Percentiles rank a stretch among this genome's conserved stretches.
phyloP scores from a whole-genome alignment of 78 protist species.

The Emiliania huxleyi region DNA sequence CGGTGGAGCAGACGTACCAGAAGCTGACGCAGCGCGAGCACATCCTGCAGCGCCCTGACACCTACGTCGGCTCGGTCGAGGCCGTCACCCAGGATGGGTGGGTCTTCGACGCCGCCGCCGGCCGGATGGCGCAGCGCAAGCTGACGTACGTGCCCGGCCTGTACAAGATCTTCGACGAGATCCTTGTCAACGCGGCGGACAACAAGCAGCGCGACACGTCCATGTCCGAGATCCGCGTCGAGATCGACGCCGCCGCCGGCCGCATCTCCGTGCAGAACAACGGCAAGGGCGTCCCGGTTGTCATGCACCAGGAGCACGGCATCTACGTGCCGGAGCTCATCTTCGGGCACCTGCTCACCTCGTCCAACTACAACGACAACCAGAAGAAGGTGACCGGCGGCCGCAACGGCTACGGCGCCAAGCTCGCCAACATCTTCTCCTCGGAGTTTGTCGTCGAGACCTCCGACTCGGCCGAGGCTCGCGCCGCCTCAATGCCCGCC shows the following conservation, averaged over 20 bases:
- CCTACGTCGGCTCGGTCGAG: slow-evolving; percentile 90
- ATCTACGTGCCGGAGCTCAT: slow-evolving; percentile 93
- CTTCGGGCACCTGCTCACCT: slow-evolving; percentile 93
- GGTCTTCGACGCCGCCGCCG: slow-evolving; percentile 26
- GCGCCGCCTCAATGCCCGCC: too few species aligned
- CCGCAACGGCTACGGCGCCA: slow-evolving; percentile 98
- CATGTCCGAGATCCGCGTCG: slow-evolving; percentile 77
- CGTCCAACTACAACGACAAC: slow-evolving; percentile 75
- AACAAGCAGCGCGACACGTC: slow-evolving; percentile 88
- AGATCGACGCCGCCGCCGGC: slow-evolving; percentile 57
- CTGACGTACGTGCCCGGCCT: slow-evolving; percentile 92
- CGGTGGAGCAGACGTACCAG: slow-evolving; percentile 75
- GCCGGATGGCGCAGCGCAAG: slow-evolving; percentile 37
- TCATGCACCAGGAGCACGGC: slow-evolving; percentile 82
- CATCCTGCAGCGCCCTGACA: slow-evolving; percentile 94
- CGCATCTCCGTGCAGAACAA: slow-evolving; percentile 81
- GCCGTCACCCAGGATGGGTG: slow-evolving; percentile 2
- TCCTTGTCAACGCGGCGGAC: slow-evolving; percentile 99
- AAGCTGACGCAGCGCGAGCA: slow-evolving; percentile 90
- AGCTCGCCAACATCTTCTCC: slow-evolving; percentile 96
- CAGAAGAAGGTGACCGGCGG: slow-evolving; percentile 78
- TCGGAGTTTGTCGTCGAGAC: slow-evolving; percentile 71
- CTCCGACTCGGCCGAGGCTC: neutral
- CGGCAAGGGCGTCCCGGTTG: slow-evolving; percentile 97
- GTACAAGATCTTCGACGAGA: slow-evolving; percentile 98